Evolutionary conservation across 2,329 filamentous ascomycete genomes (phyloP).

Genomic region (Sporothrix luriei): DNA sequence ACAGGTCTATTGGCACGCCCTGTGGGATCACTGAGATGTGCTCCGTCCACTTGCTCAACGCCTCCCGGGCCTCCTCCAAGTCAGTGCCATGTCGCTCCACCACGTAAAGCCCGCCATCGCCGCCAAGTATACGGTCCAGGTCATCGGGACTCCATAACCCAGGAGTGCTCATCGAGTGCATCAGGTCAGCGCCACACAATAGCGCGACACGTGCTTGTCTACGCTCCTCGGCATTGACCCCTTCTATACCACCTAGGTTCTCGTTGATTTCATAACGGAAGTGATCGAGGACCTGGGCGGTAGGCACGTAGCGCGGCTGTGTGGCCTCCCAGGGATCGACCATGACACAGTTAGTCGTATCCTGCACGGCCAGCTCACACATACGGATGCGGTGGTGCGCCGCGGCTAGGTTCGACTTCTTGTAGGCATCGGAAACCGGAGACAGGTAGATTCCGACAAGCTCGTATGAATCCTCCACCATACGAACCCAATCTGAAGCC

Average conservation of each 20-base stretch:
- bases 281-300: slow-evolving; percentile 85
- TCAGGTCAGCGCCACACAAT: slow-evolving; percentile 73
- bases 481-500: slow-evolving; percentile 45
- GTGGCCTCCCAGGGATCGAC: slow-evolving; percentile 63
- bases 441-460: slow-evolving; percentile 83
- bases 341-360: slow-evolving; percentile 78
- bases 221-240: slow-evolving; percentile 50
- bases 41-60: slow-evolving; percentile 77
- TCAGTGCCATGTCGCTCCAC: slow-evolving; percentile 88
- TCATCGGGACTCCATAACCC: slow-evolving; percentile 83
- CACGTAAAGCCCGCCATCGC: slow-evolving; percentile 80
- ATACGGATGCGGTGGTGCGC: slow-evolving; percentile 62
- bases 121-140: slow-evolving; percentile 82
- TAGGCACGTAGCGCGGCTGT: slow-evolving; percentile 80
- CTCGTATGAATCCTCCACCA: slow-evolving; percentile 62
- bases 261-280: slow-evolving; percentile 89
- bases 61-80: slow-evolving; percentile 79
- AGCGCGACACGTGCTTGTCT: slow-evolving; percentile 71
- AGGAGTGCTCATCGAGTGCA: slow-evolving; percentile 74
- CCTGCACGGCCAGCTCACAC: slow-evolving; percentile 78
- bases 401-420: slow-evolving; percentile 73
- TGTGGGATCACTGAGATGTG: slow-evolving; percentile 88
- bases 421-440: slow-evolving; percentile 66
- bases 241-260: slow-evolving; percentile 67
- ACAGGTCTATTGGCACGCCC: slow-evolving; percentile 83